These are phyloP conservation scores for Hebeloma cylindrosporum DNA, from an alignment of 768 basidiomycete genomes.

Conservation along the genomic window DNA sequence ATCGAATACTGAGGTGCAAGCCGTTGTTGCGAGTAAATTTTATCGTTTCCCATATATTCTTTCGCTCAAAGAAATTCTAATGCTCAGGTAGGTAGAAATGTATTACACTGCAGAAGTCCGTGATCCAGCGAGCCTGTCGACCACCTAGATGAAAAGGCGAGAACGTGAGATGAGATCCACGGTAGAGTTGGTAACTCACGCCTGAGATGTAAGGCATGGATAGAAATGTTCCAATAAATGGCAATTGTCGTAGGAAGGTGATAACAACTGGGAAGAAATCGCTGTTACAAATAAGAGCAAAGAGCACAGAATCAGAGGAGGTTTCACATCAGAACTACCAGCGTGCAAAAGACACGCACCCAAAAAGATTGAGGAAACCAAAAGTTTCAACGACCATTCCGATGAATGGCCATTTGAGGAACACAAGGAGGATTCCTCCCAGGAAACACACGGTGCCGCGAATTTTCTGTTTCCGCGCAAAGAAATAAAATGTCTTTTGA, in stretches of 20 bases:
- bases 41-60: no score
- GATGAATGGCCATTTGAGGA: constrained; percentile 92
- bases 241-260: constrained; percentile 93
- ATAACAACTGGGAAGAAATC: constrained; percentile 99
- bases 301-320: neutral
- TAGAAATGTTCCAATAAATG: constrained; percentile 84
- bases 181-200: constrained; percentile 49
- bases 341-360: constrained; percentile 49
- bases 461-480: constrained; percentile 92
- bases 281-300: constrained; percentile 40
- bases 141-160: constrained; percentile 45
- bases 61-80: constrained; percentile 20
- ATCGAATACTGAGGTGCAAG: constrained; percentile 4
- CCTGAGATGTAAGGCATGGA: constrained; percentile 85
- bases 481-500: constrained; percentile 97
- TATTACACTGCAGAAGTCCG: constrained; percentile 68
- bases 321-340: constrained; percentile 3
- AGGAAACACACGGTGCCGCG: constrained; percentile 88
- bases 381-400: constrained; percentile 94
- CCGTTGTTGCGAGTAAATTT: neutral
- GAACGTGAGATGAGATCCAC: neutral
- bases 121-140: constrained; percentile 80
- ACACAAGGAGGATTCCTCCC: constrained; percentile 89
- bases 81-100: constrained; percentile 17
- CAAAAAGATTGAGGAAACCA: constrained; percentile 96